phyloP scores from a whole-genome alignment of 2,329 filamentous ascomycete genomes.

The Clarireedia paspali region DNA sequence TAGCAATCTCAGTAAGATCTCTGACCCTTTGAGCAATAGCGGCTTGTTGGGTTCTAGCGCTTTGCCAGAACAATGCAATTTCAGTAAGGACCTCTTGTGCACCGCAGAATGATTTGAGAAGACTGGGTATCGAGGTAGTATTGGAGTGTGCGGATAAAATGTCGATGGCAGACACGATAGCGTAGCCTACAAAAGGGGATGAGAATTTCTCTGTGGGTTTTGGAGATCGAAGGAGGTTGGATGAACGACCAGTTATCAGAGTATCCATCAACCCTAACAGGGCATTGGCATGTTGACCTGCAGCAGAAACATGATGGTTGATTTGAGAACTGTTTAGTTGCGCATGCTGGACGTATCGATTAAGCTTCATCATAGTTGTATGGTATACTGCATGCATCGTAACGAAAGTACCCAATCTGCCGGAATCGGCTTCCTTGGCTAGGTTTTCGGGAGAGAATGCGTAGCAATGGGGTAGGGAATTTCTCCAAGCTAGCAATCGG shows the following conservation, averaged over 20 bases:
- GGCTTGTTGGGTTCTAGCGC: slow-evolving; percentile 40
- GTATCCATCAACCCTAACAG: slow-evolving; percentile 41
- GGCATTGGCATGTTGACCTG: slow-evolving; percentile 44
- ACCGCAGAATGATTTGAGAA: slow-evolving; percentile 46
- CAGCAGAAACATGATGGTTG: slow-evolving; percentile 38
- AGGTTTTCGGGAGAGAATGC: slow-evolving; percentile 49
- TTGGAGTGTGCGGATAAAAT: slow-evolving; percentile 54
- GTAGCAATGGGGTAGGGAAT: slow-evolving; percentile 47
- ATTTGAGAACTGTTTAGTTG: slow-evolving; percentile 35
- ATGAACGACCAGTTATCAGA: slow-evolving; percentile 32
- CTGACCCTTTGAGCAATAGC: slow-evolving; percentile 19
- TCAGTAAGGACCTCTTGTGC: slow-evolving; percentile 48
- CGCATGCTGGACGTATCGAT: slow-evolving; percentile 47
- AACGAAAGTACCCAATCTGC: slow-evolving; percentile 51
- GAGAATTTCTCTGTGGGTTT: slow-evolving; percentile 32
- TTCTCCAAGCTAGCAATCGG: slow-evolving; percentile 50
- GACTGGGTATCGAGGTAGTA: slow-evolving; percentile 41
- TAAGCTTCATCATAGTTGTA: slow-evolving; percentile 55
- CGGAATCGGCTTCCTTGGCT: slow-evolving; percentile 43
- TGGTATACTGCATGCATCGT: slow-evolving; percentile 62
- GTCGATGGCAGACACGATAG: slow-evolving; percentile 57
- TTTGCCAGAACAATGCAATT: slow-evolving; percentile 52
- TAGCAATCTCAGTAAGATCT: slow-evolving; percentile 10
- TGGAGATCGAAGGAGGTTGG: not conserved
- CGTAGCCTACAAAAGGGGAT: slow-evolving; percentile 55